Base-by-base conservation (phyloP, 2,329 filamentous ascomycete genomes). In the Reticulascus tulasneorum region DNA sequence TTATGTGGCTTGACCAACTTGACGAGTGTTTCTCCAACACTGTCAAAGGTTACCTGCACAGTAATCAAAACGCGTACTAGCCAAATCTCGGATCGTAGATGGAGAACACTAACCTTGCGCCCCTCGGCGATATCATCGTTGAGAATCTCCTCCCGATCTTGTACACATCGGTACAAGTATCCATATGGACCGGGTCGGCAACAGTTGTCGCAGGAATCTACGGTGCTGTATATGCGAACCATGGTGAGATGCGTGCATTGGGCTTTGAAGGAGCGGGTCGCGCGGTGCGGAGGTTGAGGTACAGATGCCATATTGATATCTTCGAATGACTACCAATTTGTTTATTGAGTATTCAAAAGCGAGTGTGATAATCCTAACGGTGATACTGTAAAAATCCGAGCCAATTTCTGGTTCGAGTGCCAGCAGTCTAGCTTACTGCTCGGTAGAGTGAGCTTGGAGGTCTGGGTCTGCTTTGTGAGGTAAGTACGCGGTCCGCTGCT, bases 81-180 rank as follows among this genome's bases (percentile, higher is more conserved):
- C 48, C 47, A 19, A 10, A 18, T 35, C 11, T 16, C n/a, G 25
- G 25, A 23, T 52, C 29, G 34, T 22, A 16, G 26, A 29, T 20
- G 26, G 47, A 44, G 15, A 40, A 23, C 36, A 33, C 41, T 51
- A 46, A 40, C 53, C 44, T 36, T 49, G 24, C 33, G 35, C 61
- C 61, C 17, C 59, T 54, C 29, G 21, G 19, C 17, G 8, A 58
- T 54, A 29, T 62, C 47, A 31, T 65, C 60, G 28, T 54, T 47
- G 16, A 47, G 52, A 39, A 54, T 42, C 16, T 51, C 52, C 20
- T 75, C 67, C 9, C 63, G 64, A 48, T 89, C 84, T 53, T 86
- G 77, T 10, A 71, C 75, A 57, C 87, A 93, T 40, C 73, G 68
- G 56, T 86, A 93, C 16, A 93, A 62, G 76, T 83, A 93, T 18